phyloP scores from a whole-genome alignment of 2,329 filamentous ascomycete genomes.

The Mycogone perniciosa region DNA sequence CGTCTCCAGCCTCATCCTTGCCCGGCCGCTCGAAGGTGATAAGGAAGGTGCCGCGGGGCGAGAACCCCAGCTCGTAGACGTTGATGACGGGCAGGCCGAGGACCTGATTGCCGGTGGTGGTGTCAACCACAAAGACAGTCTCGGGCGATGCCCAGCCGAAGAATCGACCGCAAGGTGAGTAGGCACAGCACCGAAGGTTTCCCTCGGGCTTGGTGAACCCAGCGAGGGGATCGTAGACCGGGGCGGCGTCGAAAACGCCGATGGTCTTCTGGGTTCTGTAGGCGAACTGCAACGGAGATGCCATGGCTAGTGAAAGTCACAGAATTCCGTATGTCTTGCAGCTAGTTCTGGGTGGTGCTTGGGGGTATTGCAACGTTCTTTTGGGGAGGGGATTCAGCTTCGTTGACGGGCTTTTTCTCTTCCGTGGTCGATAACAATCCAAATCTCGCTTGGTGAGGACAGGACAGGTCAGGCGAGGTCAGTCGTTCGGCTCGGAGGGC shows the following conservation, averaged over 20 bases:
- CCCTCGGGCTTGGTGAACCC: slow-evolving; percentile 86
- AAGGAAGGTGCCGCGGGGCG: slow-evolving; percentile 82
- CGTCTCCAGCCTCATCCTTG: slow-evolving; percentile 91
- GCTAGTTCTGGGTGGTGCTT: slow-evolving; percentile 9
- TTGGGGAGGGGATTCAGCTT: slow-evolving; percentile 5
- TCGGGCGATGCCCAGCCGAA: slow-evolving; percentile 92
- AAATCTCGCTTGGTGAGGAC: neutral
- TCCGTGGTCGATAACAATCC: neutral
- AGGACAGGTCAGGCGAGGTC: neutral
- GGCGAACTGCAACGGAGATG: slow-evolving; percentile 87
- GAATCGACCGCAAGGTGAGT: slow-evolving; percentile 93
- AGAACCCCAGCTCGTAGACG: slow-evolving; percentile 93
- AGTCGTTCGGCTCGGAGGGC: too few relatives aligned
- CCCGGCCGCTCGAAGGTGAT: slow-evolving; percentile 93
- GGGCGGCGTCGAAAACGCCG: slow-evolving; percentile 85
- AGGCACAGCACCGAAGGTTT: slow-evolving; percentile 88
- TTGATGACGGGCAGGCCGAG: slow-evolving; percentile 71
- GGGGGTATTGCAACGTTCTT: neutral
- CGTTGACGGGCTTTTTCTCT: slow-evolving; percentile 6
- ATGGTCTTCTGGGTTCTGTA: slow-evolving; percentile 96
- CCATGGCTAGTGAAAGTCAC: slow-evolving; percentile 94
- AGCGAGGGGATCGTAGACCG: slow-evolving; percentile 76
- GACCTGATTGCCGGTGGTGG: slow-evolving; percentile 67
- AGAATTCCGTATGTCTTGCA: slow-evolving; percentile 35
- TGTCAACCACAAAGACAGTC: slow-evolving; percentile 77